Evolutionary conservation across 306 rosid genomes (phyloP), one percentile per base, ranked within the genome.

Genomic region (Sphenostylis stenocarpa): DNA sequence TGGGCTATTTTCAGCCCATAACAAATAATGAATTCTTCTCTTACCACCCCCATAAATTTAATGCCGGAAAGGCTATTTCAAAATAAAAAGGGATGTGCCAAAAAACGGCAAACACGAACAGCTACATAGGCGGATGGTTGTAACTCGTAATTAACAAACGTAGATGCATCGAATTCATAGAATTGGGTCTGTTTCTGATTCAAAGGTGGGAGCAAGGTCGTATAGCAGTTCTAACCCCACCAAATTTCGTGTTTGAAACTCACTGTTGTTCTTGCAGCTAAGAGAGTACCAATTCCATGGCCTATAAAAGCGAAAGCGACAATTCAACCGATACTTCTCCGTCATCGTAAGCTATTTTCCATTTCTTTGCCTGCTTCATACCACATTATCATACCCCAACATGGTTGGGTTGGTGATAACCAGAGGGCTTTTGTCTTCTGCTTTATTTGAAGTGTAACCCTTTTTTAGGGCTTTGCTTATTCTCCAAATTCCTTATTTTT

Each of bases 231-330:
- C 44, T n/a, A 64, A 38, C 51, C 49, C 29, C 70, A 9, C 70
- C 11, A 19, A 10, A 13, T 16, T 61, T 33, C 6, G 14, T 33
- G 41, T 55, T 67, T 43, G 36, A 14, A 28, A 17, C 13, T 19
- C 16, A 31, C 10, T 29, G 24, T 39, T 41, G 19, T 67, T 72
- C 53, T 33, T 64, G 75, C 67, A 55, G 80, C 58, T 41, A 1
- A 53, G 57, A 76, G 70, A 56, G 68, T 78, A 80, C 56, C 65
- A 87, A 67, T 76, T 82, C 65, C 77, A 90, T 90, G 96, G 90
- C 87, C 63, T 80, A 88, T 7, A 67, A 81, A 81, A 84, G 34
- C 12, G 97, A 87, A 53, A 82, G 79, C 26, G 89, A 82, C 1
- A 88, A 77, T 69, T 78, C 85, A 15, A 44, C 75, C 7, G 87